phyloP scores from a whole-genome alignment of 148 eudicot genomes.

The Silene uniflora region DNA sequence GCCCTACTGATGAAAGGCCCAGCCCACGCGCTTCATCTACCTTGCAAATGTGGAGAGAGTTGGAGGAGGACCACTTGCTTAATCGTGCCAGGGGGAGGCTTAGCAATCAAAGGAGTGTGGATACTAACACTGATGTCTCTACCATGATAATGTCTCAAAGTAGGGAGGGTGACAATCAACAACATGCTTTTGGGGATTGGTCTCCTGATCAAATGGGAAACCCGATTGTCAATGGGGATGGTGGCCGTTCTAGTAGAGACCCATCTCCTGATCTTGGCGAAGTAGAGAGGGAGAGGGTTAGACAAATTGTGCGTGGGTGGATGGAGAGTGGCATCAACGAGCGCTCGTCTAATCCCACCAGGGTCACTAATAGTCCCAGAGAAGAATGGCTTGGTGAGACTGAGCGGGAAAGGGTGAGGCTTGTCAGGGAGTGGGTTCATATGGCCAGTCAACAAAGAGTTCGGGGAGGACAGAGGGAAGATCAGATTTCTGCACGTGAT shows the following conservation, averaged over 20 bases:
- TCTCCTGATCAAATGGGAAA: not conserved
- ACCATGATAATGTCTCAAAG: constrained; percentile 47
- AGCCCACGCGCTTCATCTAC: constrained; percentile 71
- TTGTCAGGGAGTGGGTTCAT: constrained; percentile 96
- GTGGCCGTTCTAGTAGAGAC: constrained; percentile 66
- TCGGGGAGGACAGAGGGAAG: constrained; percentile 61
- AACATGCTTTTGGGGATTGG: constrained; percentile 62
- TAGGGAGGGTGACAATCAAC: constrained; percentile 62
- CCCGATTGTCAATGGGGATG: constrained; percentile 26
- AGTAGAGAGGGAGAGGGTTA: constrained; percentile 94
- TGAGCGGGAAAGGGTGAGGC: constrained; percentile 94
- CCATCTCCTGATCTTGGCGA: constrained; percentile 95
- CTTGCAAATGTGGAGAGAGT: constrained; percentile 96
- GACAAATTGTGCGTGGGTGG: constrained; percentile 93
- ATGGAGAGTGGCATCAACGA: constrained; percentile 78
- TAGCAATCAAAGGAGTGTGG: constrained; percentile 62
- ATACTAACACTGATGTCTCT: constrained; percentile 58
- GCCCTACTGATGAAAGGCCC: constrained; percentile 48
- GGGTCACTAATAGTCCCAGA: constrained; percentile 53
- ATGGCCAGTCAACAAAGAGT: constrained; percentile 85
- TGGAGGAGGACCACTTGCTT: constrained; percentile 79
- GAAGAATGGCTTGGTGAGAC: constrained; percentile 97
- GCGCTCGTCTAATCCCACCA: constrained; percentile 52
- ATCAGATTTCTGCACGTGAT: constrained; percentile 34
- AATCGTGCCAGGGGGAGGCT: constrained; percentile 38